Base-by-base conservation (phyloP, 2,329 filamentous ascomycete species). In the Claviceps fusiformis region DNA sequence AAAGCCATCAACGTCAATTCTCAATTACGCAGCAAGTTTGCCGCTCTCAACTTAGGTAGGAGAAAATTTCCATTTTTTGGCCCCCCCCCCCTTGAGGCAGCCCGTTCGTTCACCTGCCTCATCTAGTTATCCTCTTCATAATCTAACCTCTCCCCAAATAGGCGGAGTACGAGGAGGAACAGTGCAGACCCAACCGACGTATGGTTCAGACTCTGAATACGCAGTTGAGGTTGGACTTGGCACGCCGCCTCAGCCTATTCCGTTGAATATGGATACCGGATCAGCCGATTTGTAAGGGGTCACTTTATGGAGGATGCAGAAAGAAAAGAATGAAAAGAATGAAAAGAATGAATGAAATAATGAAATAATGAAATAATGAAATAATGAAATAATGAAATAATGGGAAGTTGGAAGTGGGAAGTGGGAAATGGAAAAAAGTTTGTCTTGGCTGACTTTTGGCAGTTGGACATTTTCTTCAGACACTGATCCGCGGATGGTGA, bases 391-490 rank as follows among this genome's bases (percentile, higher is more conserved):
- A 19, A 19, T 19, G 19, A 19, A 19, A 19, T 19, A 19, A 19
- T 19, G 19, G 19, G 19, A 19, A 19, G 19, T 19, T 19, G 19
- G 19, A 19, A 19, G 19, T 19, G 31, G 9, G 31, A 33, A 9
- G 4, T 6, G 9, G 9, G 31, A 33, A 33, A 33, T 24, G 31
- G 31, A 33, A 33, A 33, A 33, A 3, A 27, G 41, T 5, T 5
- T 49, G 13, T 31, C 8, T 24, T 46, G 6, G 8, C 45, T 50
- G 9, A 50, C 39, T 3, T 24, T 4, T 0, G 29, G 10, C n/a
- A 77, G 87, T 70, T 88, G 85, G 85, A 79, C 83, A 45, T 86
- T 85, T 68, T 86, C 83, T 0, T 74, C 73, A 19, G 73, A 82
- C 29, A 78, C 83, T 15, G 65, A 78, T 5, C 58, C 67, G 2